Evolutionary conservation across 768 basidiomycete species (phyloP).

Genomic region (Polyporus arcularius): DNA sequence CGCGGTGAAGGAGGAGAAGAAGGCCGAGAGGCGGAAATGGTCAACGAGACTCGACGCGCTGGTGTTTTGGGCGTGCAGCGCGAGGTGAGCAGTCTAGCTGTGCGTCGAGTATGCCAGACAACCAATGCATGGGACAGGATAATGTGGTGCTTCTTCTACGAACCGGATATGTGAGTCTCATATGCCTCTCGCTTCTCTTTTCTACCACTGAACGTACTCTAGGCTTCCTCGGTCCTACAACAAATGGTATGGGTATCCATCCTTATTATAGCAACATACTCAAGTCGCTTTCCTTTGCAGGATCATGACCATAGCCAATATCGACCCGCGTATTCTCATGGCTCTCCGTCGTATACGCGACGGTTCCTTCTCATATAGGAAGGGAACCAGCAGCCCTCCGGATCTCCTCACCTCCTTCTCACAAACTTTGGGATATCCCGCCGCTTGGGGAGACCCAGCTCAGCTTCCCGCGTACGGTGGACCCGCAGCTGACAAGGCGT

Average conservation of each 20-base stretch:
- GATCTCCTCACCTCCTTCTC: slow-evolving; percentile 50
- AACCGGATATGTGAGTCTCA: slow-evolving; percentile 59
- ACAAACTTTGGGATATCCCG: slow-evolving; percentile 56
- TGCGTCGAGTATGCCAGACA: background rate
- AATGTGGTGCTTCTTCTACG: slow-evolving; percentile 89
- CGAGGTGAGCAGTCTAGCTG: slow-evolving; percentile 51
- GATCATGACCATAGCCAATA: slow-evolving; percentile 69
- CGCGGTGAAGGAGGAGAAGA: slow-evolving; percentile 6
- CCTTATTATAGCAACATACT: background rate
- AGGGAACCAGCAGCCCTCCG: slow-evolving; percentile 39
- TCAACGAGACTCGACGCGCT: slow-evolving; percentile 60
- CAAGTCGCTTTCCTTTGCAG: slow-evolving; percentile 26
- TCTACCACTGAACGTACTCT: background rate
- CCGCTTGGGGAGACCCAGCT: slow-evolving; percentile 63
- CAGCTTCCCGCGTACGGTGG: slow-evolving; percentile 67
- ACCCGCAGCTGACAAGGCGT: slow-evolving; percentile 46
- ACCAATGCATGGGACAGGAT: slow-evolving; percentile 47
- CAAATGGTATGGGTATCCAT: slow-evolving; percentile 48
- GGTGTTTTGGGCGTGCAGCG: slow-evolving; percentile 77
- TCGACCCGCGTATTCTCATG: slow-evolving; percentile 61
- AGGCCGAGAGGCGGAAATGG: slow-evolving; percentile 31
- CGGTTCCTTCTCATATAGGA: slow-evolving; percentile 62
- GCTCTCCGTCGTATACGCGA: slow-evolving; percentile 54
- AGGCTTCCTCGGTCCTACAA: slow-evolving; percentile 69
- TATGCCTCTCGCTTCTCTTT: background rate